Evolutionary conservation across 2,329 filamentous ascomycete species (phyloP).

Genomic region (Daldinia eschscholtzii): DNA sequence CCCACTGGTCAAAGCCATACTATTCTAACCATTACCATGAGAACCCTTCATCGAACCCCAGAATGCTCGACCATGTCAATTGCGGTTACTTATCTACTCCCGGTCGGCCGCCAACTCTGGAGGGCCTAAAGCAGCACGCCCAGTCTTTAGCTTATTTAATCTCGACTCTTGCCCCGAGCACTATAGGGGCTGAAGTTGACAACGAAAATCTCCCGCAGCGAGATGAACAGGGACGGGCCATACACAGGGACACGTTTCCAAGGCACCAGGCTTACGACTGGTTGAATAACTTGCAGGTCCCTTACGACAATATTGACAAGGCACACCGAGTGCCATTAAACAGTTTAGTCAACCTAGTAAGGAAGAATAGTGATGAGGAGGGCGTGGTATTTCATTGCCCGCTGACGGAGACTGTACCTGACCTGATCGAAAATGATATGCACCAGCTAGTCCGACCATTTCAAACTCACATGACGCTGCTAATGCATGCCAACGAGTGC

Average conservation of each 20-base stretch:
- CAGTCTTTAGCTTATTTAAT: conserved; percentile 69
- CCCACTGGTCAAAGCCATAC: conserved; percentile 59
- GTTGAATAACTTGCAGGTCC: conserved; percentile 63
- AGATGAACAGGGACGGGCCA: not conserved
- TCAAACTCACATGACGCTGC: conserved; percentile 62
- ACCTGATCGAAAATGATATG: conserved; percentile 38
- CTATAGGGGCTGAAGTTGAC: conserved; percentile 51
- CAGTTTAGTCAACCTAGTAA: conserved; percentile 61
- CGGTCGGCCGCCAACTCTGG: conserved; percentile 65
- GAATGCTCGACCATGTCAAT: conserved; percentile 63
- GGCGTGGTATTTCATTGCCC: conserved; percentile 63
- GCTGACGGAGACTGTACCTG: conserved; percentile 50
- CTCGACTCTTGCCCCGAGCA: conserved; percentile 59
- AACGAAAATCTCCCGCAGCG: conserved; percentile 33
- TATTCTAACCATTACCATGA: conserved; percentile 56
- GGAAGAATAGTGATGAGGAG: conserved; percentile 56
- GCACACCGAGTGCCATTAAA: conserved; percentile 62
- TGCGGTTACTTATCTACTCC: conserved; percentile 69
- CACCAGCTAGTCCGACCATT: conserved; percentile 54
- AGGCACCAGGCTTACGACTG: conserved; percentile 68
- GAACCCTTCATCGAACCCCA: conserved; percentile 48
- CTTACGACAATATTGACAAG: conserved; percentile 63
- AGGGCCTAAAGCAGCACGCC: conserved; percentile 70
- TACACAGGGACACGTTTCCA: conserved; percentile 50
- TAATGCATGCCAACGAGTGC: conserved; percentile 70